Percentiles rank a stretch among this genome's conserved stretches.
Evolutionary conservation across 306 rosid species (phyloP).

Genomic region (Styphnolobium japonicum): DNA sequence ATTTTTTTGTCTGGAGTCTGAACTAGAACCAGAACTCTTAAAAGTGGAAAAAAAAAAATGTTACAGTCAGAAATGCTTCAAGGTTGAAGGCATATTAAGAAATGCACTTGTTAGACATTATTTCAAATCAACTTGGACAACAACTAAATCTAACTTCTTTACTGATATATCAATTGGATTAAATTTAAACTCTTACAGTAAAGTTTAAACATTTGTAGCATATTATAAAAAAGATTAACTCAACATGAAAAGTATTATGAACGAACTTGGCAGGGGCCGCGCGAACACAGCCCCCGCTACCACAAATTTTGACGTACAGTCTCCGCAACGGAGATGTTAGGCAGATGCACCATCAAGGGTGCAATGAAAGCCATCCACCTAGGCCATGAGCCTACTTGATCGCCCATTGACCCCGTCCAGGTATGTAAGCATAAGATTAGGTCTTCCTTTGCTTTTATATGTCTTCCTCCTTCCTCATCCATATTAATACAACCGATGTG

Average conservation of each 20-base stretch:
- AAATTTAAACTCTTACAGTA: no score
- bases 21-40: no score
- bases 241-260: background rate
- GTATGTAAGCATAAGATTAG: accelerated
- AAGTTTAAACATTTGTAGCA: no score
- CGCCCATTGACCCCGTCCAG: constrained; percentile 55
- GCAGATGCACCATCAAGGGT: constrained; percentile 38
- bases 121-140: no score
- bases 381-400: constrained; percentile 48
- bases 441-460: background rate
- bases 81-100: no score
- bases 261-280: constrained; percentile 41
- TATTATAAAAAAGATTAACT: no score
- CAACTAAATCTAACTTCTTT: no score
- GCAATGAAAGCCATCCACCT: constrained; percentile 52
- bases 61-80: no score
- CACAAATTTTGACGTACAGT: constrained; percentile 56
- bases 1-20: no score
- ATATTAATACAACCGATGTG: constrained; percentile 13
- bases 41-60: no score
- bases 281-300: constrained; percentile 53
- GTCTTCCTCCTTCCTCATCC: background rate
- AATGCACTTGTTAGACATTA: no score
- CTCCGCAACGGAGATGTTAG: constrained; percentile 48
- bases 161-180: no score